Base-by-base conservation (phyloP, 768 basidiomycete genomes). In the Lactarius evosmus region DNA sequence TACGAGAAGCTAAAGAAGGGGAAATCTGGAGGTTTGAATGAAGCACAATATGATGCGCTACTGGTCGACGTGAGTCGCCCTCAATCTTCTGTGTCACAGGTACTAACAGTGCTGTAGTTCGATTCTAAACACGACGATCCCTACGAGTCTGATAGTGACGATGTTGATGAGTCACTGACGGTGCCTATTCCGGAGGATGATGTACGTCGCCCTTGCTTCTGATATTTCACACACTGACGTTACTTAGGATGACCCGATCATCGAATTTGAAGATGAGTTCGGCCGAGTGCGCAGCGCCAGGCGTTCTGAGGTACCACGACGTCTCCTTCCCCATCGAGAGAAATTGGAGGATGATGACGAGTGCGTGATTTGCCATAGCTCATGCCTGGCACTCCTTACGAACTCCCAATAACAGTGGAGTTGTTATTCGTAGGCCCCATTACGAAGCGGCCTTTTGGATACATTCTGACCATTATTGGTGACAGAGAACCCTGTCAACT, bases 251-350 rank as follows among this genome's bases (percentile, higher is more conserved):
- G 91, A 94, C 68, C 90, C 91, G 12, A 76, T 93, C 33, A 79
- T 93, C 6, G 93, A 94, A 72, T 93, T 93, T 63, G 85, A 88
- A 71, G 93, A 95, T 67, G 93, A 94, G 70, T 92, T 91, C 71
- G 92, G 92, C 38, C 85, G 93, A n/a, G 69, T 84, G 41, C 79
- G 91, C 63, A 89, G 82, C 0, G 84, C 82, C 19, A 81, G 79
- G 56, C 82, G 82, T 11, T 93, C 92, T 14, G 89, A 94, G 70
- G 82, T 94, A 0, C 92, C 93, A 44, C 81, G 89, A 38, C 76
- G 89, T 63, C 75, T 91, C 9, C 71, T 83, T 6, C 78, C 78
- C 9, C 71, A 33, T 27, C 34, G 33, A 52, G 27, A 34, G 55
- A 52, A 25, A 52, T 49, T 17, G 19, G 66, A 49, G 3, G 67